Evolutionary conservation across 495 filamentous ascomycete species (phyloP).

Genomic region (Cetradonia linearis): DNA sequence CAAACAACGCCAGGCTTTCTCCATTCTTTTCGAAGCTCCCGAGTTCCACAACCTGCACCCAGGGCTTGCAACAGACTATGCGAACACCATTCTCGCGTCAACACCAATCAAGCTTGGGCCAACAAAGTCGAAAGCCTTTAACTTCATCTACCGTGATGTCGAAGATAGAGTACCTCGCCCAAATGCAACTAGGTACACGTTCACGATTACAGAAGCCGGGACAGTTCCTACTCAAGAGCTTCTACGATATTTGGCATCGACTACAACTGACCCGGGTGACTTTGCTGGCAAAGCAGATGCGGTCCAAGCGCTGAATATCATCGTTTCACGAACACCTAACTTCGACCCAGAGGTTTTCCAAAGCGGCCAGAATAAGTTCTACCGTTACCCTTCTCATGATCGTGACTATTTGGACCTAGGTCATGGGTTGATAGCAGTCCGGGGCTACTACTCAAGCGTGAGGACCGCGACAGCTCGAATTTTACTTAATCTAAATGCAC

Average conservation of each 20-base stretch:
- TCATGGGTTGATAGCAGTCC: slow-evolving; percentile 40
- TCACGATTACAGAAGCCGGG: slow-evolving; percentile 11
- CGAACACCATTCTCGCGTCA: slow-evolving; percentile 5
- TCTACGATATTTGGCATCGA: slow-evolving; percentile 34
- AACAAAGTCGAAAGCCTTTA: neutral
- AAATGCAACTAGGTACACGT: slow-evolving; percentile 8
- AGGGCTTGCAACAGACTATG: slow-evolving; percentile 12
- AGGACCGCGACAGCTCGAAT: slow-evolving; percentile 54
- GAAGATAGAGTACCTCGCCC: slow-evolving; percentile 9
- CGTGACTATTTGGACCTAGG: slow-evolving; percentile 20
- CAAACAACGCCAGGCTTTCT: slow-evolving; percentile 16
- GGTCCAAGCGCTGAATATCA: slow-evolving; percentile 41
- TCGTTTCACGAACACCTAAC: slow-evolving; percentile 33
- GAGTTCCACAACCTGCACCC: slow-evolving; percentile 1
- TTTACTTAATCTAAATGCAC: slow-evolving; percentile 23
- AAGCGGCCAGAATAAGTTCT: slow-evolving; percentile 21
- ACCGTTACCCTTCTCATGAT: slow-evolving; percentile 15
- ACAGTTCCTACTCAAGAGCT: slow-evolving; percentile 10
- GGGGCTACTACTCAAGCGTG: slow-evolving; percentile 60
- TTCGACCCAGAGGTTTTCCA: slow-evolving; percentile 22
- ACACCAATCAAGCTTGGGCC: slow-evolving; percentile 8
- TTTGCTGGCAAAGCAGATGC: slow-evolving; percentile 37
- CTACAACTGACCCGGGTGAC: slow-evolving; percentile 39
- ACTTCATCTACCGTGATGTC: slow-evolving; percentile 6
- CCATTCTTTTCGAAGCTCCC: slow-evolving; percentile 12